phyloP scores from a whole-genome alignment of 1,139 yeast species.

The Starmera stellimalicola region DNA sequence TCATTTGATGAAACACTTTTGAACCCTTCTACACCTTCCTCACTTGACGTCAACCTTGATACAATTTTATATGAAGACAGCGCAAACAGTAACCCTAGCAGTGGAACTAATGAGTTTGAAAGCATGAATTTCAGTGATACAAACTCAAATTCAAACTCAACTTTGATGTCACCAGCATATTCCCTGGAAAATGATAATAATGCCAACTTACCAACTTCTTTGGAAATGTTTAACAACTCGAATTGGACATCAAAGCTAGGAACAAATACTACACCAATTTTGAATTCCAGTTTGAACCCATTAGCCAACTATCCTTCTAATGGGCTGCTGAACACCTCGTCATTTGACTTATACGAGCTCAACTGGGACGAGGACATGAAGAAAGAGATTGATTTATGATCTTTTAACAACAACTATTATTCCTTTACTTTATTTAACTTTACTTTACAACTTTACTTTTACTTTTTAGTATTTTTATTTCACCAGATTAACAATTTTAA shows the following conservation, averaged over 20 bases:
- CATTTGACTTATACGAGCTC: constrained; percentile 1
- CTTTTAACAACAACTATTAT: no score
- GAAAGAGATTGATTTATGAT: no score
- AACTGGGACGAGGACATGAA: constrained; percentile 1
- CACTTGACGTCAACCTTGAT: constrained; percentile 3
- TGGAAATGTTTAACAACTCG: background rate
- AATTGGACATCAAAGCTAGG: no score
- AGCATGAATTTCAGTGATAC: constrained; percentile 10
- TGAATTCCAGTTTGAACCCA: no score
- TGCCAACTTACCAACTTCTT: background rate
- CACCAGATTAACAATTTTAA: no score
- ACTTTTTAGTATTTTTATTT: no score
- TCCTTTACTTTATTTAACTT: no score
- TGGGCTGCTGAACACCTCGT: background rate
- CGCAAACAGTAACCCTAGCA: background rate
- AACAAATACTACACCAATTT: no score
- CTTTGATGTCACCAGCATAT: constrained; percentile 13
- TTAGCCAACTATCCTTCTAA: no score
- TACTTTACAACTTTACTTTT: no score
- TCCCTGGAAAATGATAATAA: constrained; percentile 7
- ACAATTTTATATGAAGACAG: constrained; percentile 4
- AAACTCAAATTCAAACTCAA: constrained; percentile 7
- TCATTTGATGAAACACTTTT: constrained; percentile 1
- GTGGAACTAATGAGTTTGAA: constrained; percentile 6
- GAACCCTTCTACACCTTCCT: constrained; percentile 4